Conservation (phyloP, 768 basidiomycete species). For the Nevesoporus exiguus region DNA sequence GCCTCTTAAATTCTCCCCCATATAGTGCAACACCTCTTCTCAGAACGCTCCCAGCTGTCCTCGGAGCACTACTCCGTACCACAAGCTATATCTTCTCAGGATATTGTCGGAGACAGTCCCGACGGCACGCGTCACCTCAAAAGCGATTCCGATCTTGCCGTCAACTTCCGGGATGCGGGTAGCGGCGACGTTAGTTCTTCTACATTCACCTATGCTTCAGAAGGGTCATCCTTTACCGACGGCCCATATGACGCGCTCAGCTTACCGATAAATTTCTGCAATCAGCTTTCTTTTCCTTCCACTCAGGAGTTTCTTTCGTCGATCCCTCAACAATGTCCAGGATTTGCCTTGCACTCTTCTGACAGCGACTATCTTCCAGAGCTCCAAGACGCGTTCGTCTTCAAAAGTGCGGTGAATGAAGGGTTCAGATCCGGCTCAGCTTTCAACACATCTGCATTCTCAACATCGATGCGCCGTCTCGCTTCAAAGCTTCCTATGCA, state of each 20-base stretch:
- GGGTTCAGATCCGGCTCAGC: conserved; percentile 9
- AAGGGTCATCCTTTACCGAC: conserved; percentile 1
- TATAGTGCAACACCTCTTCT: conserved; percentile 29
- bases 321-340: conserved; percentile 7
- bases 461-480: conserved; percentile 33
- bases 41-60: conserved; percentile 17
- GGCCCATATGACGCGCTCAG: neutral
- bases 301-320: conserved; percentile 8
- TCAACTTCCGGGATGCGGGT: conserved; percentile 6
- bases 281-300: conserved; percentile 1
- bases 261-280: conserved; percentile 6
- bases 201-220: conserved; percentile 5
- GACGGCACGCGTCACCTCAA: conserved; percentile 11
- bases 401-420: conserved; percentile 14
- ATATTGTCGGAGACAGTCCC: conserved; percentile 8
- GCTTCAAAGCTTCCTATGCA: conserved; percentile 29
- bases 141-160: conserved; percentile 8
- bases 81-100: conserved; percentile 8
- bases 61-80: conserved; percentile 9
- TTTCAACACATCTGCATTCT: conserved; percentile 17
- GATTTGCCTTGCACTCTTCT: neutral
- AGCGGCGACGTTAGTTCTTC: neutral
- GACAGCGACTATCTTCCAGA: conserved; percentile 14
- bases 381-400: conserved; percentile 10
- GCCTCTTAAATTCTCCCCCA: neutral